These are phyloP conservation scores for Kazachstania viticola DNA, from an alignment of 805 yeast genomes.

Conservation along the genomic window DNA sequence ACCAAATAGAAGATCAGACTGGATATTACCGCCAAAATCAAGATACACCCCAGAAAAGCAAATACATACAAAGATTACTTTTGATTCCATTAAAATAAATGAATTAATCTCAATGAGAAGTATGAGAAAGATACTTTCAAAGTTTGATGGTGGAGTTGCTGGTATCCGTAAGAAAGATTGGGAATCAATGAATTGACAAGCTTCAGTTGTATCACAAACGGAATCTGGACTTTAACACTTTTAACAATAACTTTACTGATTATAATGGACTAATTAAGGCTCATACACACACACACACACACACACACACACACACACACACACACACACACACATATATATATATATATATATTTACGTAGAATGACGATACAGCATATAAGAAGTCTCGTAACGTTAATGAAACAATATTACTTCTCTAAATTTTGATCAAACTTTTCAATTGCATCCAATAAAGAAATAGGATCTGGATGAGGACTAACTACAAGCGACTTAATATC, in stretches of 20 bases:
- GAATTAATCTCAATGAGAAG: slow-evolving; percentile 17
- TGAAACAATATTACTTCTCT: too few species aligned
- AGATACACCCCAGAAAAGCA: slow-evolving; percentile 26
- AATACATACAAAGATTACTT: slow-evolving; percentile 22
- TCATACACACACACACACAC: too few species aligned
- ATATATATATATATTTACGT: too few species aligned
- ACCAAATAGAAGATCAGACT: slow-evolving; percentile 28
- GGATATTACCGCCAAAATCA: slow-evolving; percentile 22
- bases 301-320: too few species aligned
- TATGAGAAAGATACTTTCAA: slow-evolving; percentile 18
- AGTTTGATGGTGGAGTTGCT: slow-evolving; percentile 26
- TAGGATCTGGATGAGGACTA: slow-evolving; percentile 64
- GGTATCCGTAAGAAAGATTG: slow-evolving; percentile 19
- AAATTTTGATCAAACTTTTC: not conserved
- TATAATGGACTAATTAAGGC: too few species aligned
- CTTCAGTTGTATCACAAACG: not conserved
- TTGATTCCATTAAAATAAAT: slow-evolving; percentile 21
- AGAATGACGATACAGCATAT: too few species aligned
- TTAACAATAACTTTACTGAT: too few species aligned
- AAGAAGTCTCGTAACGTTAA: too few species aligned
- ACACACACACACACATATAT: too few species aligned
- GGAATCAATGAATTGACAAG: not conserved
- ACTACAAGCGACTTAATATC: slow-evolving; percentile 51
- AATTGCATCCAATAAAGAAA: slow-evolving; percentile 35
- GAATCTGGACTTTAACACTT: too few species aligned